phyloP scores from a whole-genome alignment of 352 stramenopile genomes.

The Phytophthora colocasiae region DNA sequence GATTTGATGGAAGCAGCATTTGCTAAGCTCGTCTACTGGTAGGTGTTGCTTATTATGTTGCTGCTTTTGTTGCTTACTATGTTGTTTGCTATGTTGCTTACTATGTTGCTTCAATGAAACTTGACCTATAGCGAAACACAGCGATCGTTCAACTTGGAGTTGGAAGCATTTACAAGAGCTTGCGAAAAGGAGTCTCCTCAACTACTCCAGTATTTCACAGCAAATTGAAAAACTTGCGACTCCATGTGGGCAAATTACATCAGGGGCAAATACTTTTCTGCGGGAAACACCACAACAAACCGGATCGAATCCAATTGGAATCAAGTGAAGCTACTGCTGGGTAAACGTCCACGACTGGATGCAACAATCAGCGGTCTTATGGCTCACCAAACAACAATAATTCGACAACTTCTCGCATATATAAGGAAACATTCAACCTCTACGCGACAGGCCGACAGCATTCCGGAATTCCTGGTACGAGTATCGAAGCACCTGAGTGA shows the following conservation, averaged over 20 bases:
- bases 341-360: no score
- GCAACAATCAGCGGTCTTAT: no score
- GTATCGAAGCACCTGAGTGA: no score
- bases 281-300: no score
- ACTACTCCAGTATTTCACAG: conserved; percentile 12
- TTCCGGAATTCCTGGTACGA: no score
- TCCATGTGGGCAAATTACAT: conserved; percentile 30
- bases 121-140: conserved; percentile 2
- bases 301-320: no score
- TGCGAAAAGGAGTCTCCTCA: conserved; percentile 2
- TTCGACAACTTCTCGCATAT: no score
- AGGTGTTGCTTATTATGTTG: background rate
- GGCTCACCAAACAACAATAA: no score
- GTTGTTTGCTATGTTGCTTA: conserved; percentile 7
- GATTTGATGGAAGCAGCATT: conserved; percentile 10
- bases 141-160: background rate
- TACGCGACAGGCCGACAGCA: no score
- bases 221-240: conserved; percentile 19
- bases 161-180: background rate
- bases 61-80: conserved; percentile 2
- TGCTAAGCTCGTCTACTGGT: conserved; percentile 12
- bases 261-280: no score
- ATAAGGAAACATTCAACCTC: no score
- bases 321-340: no score
- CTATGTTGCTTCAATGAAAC: background rate